Conservation (phyloP, 768 basidiomycete species). For the Amyloporia xantha region DNA sequence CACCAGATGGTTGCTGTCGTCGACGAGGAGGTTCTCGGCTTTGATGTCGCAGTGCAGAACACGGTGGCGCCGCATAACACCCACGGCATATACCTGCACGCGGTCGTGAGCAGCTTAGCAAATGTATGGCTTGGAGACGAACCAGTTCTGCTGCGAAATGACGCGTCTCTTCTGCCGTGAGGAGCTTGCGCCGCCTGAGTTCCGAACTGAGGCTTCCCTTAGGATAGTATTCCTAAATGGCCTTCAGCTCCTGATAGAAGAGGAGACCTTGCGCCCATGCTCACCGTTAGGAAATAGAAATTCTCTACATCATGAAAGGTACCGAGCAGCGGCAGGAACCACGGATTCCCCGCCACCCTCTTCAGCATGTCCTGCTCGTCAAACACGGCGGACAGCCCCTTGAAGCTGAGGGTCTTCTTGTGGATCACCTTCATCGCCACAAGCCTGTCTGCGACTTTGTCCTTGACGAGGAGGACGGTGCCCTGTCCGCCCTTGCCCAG, state of each 20-base stretch:
- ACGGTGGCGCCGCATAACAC: constrained; percentile 16
- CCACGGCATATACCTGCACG: constrained; percentile 13
- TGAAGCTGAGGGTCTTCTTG: constrained; percentile 91
- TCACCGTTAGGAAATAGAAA: constrained; percentile 16
- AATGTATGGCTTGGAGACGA: constrained; percentile 49
- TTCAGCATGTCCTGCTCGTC: constrained; percentile 13
- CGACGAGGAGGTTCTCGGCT: constrained; percentile 23
- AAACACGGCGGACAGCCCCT: constrained; percentile 25
- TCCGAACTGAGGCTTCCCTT: constrained; percentile 8
- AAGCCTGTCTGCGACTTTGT: constrained; percentile 13
- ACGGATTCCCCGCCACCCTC: background rate
- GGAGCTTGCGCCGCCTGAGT: constrained; percentile 7
- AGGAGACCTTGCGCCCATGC: background rate
- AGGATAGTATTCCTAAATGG: constrained; percentile 13
- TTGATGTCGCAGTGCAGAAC: constrained; percentile 26
- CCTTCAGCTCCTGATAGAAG: too few relatives aligned
- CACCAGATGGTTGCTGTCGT: constrained; percentile 15
- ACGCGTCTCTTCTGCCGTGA: constrained; percentile 9
- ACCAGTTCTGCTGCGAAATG: constrained; percentile 17
- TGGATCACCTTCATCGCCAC: constrained; percentile 97
- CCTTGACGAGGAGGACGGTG: constrained; percentile 19
- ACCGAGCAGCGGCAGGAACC: constrained; percentile 9
- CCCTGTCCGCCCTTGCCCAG: constrained; percentile 20
- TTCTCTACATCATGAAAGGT: constrained; percentile 18
- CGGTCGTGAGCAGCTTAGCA: background rate